Evolutionary conservation across 2,329 filamentous ascomycete species (phyloP).

Genomic region (Diaporthe amygdali): DNA sequence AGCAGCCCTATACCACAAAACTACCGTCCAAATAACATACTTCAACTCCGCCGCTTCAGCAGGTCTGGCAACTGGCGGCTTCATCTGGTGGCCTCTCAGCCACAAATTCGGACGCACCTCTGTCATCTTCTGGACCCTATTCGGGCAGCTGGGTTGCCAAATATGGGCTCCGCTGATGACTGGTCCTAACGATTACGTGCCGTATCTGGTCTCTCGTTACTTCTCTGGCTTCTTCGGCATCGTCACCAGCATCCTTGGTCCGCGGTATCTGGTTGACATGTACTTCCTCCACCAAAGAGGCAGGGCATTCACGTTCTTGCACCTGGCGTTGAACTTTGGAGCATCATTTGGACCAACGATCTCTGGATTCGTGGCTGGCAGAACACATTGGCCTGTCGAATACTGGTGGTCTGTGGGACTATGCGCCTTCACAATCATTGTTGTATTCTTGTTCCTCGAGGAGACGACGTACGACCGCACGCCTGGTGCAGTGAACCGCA

Average conservation of each 20-base stretch:
- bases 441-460: constrained; percentile 43
- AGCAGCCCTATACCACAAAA: constrained; percentile 38
- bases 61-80: constrained; percentile 43
- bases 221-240: constrained; percentile 46
- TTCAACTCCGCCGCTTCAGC: constrained; percentile 42
- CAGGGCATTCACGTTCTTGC: constrained; percentile 42
- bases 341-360: constrained; percentile 43
- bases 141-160: constrained; percentile 39
- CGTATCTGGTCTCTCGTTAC: constrained; percentile 43
- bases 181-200: constrained; percentile 37
- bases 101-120: constrained; percentile 41
- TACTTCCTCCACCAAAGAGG: constrained; percentile 50
- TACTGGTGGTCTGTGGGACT: constrained; percentile 51
- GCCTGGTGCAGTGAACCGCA: constrained; percentile 27
- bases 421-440: constrained; percentile 37
- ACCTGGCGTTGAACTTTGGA: constrained; percentile 42
- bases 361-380: constrained; percentile 43
- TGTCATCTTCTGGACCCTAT: constrained; percentile 44
- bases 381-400: constrained; percentile 40
- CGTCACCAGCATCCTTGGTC: constrained; percentile 42
- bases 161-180: constrained; percentile 45
- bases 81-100: constrained; percentile 43
- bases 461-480: constrained; percentile 42
- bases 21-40: constrained; percentile 37
- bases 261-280: constrained; percentile 45